Evolutionary conservation across 495 filamentous ascomycete species (phyloP).

Genomic region (Penicillium diatomitis): DNA sequence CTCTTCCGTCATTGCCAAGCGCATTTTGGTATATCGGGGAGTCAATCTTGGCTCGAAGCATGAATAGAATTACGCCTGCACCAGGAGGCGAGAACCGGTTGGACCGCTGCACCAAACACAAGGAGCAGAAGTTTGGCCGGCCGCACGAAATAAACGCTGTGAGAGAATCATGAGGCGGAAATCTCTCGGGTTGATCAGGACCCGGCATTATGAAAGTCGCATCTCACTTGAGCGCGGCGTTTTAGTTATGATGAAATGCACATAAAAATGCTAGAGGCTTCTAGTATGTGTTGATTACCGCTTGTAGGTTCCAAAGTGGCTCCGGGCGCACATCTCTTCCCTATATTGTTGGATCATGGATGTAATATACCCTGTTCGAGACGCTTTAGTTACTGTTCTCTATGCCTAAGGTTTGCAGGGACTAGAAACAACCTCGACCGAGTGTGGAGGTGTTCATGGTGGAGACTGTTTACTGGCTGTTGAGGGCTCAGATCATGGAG

Average conservation of each 20-base stretch:
- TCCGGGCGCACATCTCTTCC: too few species aligned
- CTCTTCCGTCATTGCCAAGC: slow-evolving; percentile 3
- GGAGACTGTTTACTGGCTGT: too few species aligned
- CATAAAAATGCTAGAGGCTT: slow-evolving; percentile 21
- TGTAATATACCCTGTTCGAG: too few species aligned
- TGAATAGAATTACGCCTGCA: slow-evolving; percentile 10
- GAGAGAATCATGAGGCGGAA: slow-evolving; percentile 1
- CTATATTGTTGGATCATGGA: too few species aligned
- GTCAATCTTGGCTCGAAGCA: slow-evolving; percentile 26
- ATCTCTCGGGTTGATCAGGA: neutral
- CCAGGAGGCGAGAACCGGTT: neutral
- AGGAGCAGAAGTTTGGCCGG: slow-evolving; percentile 9
- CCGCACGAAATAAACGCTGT: slow-evolving; percentile 7
- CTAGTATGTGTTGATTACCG: neutral
- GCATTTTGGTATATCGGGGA: slow-evolving; percentile 27
- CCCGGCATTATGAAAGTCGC: slow-evolving; percentile 24
- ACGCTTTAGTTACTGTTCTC: too few species aligned
- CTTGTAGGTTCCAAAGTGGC: neutral
- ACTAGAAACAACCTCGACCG: too few species aligned
- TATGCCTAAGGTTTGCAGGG: too few species aligned
- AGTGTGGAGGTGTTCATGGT: too few species aligned
- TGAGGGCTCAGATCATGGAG: too few species aligned
- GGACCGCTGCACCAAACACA: slow-evolving; percentile 11
- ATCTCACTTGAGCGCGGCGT: slow-evolving; percentile 22
- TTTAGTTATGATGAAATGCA: slow-evolving; percentile 33